Conservation (phyloP, 129 eudicot species). For the Ambrosia artemisiifolia region DNA sequence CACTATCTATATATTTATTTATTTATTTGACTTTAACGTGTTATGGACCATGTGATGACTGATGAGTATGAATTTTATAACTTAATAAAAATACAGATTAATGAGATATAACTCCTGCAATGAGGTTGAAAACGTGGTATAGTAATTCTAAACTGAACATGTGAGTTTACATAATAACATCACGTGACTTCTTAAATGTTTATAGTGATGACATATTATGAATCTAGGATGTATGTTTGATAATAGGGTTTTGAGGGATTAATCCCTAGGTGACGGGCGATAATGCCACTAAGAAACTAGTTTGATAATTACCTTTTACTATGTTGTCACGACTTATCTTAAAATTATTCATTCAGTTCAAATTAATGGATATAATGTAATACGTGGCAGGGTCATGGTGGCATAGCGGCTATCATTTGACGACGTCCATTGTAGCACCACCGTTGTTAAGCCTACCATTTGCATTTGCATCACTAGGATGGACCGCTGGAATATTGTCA, state of each 20-base stretch:
- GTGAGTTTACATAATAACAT: not conserved
- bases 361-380: not conserved
- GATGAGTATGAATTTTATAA: not conserved
- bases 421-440: slow-evolving; percentile 92
- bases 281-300: not conserved
- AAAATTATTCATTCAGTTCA: not conserved
- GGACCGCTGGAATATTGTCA: slow-evolving; percentile 58
- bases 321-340: not conserved
- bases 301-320: not conserved
- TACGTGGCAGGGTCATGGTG: slow-evolving; percentile 75
- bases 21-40: not conserved
- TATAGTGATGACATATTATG: not conserved
- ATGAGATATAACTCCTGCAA: slow-evolving; percentile 2
- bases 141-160: not conserved
- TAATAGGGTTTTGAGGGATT: not conserved
- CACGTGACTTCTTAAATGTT: not conserved
- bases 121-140: slow-evolving; percentile 8
- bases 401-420: slow-evolving; percentile 81
- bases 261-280: not conserved
- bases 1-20: too few relatives aligned
- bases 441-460: slow-evolving; percentile 73
- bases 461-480: slow-evolving; percentile 77
- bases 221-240: too few relatives aligned
- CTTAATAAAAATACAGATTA: not conserved
- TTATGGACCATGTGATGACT: not conserved